Base-by-base conservation (phyloP, 2,329 filamentous ascomycete genomes). In the Huntiella bhutanensis region DNA sequence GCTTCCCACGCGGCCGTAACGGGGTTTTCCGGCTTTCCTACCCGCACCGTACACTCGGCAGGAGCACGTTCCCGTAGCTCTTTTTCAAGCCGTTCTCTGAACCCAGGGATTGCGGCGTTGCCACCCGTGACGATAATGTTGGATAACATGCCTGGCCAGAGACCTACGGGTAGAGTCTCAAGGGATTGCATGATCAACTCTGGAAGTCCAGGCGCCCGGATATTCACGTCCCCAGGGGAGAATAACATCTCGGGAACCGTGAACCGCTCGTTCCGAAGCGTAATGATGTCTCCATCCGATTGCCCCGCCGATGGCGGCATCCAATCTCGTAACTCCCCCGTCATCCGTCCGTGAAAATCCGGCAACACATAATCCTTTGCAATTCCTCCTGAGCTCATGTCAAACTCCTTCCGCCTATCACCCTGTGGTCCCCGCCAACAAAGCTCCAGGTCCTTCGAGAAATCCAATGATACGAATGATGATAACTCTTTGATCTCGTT, bases 401-500 rank as follows among this genome's bases (percentile, higher is more conserved):
- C 39, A 46, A 69, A 77, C 0, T 61, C 56, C 1, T 66, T 61
- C 10, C 33, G 37, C 10, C 75, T 65, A 54, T 76, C 70, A 38
- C 76, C 71, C 51, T 72, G 64, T 1, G 80, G 76, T 5, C 80
- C 82, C 59, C 85, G 91, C 85, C 86, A 94, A 0, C 78, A 80
- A 52, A 70, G 71, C 52, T 96, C 87, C 33, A 98, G 71, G 54
- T 95, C 84, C 5, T 60, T 57, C 19, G 69, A 66, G 60, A 96
- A 95, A 56, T 92, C 76, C 1, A 73, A 64, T 2, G 82, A 81
- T 8, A 95, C 77, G 55, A 82, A 96, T 58, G 84, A 93, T 1
- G 82, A 77, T 4, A 80, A 71, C 59, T 98, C 91, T 58, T 98
- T 98, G 61, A 96, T 87, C 60, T 95, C 83, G 56, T 94, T 94